Percentiles rank a stretch among this genome's conserved stretches.
Conservation (phyloP, 192 early-diverging fungal genomes). For the Nowakowskiella sp. region DNA sequence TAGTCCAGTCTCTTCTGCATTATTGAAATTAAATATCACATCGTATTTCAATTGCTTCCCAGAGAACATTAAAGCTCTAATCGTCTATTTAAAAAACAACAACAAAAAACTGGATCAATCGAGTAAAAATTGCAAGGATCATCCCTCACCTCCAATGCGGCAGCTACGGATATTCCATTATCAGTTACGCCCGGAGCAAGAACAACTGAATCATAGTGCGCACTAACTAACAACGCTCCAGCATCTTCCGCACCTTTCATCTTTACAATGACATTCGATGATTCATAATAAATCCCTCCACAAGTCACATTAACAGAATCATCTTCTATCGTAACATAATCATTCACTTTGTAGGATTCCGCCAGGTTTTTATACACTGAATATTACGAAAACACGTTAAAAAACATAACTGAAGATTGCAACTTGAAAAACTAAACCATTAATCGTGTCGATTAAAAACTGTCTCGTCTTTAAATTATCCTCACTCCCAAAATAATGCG, state of each 20-base stretch:
- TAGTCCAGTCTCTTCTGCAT: slow-evolving; percentile 35
- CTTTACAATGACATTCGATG: slow-evolving; percentile 24
- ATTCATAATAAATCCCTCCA: slow-evolving; percentile 28
- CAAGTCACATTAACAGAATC: too few relatives aligned
- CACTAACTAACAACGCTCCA: slow-evolving; percentile 21
- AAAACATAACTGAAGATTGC: too few relatives aligned
- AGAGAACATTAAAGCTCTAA: slow-evolving; percentile 17
- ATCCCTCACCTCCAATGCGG: slow-evolving; percentile 29
- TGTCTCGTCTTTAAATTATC: too few relatives aligned
- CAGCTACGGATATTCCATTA: slow-evolving; percentile 32
- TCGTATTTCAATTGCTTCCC: slow-evolving; percentile 11
- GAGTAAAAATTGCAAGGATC: not conserved
- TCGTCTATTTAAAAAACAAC: too few relatives aligned
- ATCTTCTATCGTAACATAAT: too few relatives aligned
- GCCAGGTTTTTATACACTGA: too few relatives aligned
- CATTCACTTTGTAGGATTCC: too few relatives aligned
- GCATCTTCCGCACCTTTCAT: too few relatives aligned
- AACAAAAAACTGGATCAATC: not conserved
- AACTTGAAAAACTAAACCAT: too few relatives aligned
- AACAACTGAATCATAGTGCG: slow-evolving; percentile 38
- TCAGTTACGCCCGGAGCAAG: slow-evolving; percentile 35
- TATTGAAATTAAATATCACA: slow-evolving; percentile 38
- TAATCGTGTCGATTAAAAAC: too few relatives aligned
- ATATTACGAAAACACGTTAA: too few relatives aligned
- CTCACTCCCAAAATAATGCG: too few relatives aligned